Conservation (phyloP, 2,329 filamentous ascomycete genomes). For the Neurospora sp. region DNA sequence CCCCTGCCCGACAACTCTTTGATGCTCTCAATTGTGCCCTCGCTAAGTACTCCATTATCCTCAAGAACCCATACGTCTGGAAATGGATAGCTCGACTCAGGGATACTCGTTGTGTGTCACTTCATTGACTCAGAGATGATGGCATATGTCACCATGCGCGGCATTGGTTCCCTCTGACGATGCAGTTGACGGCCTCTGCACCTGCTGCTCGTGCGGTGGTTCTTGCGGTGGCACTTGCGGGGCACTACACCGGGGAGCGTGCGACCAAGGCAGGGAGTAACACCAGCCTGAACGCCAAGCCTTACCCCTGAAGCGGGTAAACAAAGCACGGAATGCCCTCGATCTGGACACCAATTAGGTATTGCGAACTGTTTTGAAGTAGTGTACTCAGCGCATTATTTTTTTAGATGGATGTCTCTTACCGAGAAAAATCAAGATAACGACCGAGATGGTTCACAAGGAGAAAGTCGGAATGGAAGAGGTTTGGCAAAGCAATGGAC, state of each 20-base stretch:
- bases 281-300: neutral
- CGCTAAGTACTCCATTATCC: no score
- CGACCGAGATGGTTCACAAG: fast-evolving
- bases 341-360: neutral
- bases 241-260: neutral
- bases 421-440: neutral
- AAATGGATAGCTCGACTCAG: conserved; percentile 41
- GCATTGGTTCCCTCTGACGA: conserved; percentile 28
- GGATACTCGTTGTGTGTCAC: conserved; percentile 28
- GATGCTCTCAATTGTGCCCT: no score
- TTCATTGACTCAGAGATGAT: no score
- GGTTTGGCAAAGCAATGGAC: neutral
- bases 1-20: no score
- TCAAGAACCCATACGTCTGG: no score
- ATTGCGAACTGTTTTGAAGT: neutral
- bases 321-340: neutral
- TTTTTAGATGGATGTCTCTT: neutral
- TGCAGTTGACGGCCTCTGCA: conserved; percentile 42
- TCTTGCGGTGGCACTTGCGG: conserved; percentile 19
- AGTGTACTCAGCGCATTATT: neutral
- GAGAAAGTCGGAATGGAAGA: neutral
- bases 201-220: conserved; percentile 21
- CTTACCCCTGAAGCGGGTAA: neutral
- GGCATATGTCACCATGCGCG: no score
- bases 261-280: neutral